Conservation (phyloP, 352 stramenopile species). For the Pythium aristosporum region DNA sequence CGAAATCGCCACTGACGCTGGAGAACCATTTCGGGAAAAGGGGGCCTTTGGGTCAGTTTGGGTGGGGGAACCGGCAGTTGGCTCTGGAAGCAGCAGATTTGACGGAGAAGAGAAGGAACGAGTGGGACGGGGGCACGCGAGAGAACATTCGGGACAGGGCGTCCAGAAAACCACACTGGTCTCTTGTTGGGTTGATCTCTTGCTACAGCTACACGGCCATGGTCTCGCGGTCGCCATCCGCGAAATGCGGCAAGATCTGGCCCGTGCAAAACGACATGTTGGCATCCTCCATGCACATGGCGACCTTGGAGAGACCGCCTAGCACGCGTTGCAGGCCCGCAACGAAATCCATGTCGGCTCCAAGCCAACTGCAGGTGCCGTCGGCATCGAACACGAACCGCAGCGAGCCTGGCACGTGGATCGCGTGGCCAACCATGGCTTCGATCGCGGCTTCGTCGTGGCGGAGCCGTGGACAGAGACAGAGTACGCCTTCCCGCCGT, state of each 20-base stretch:
- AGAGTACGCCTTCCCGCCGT: conserved; percentile 37
- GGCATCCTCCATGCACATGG: conserved; percentile 38
- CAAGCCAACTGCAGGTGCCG: conserved; percentile 51
- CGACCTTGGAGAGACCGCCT: conserved; percentile 46
- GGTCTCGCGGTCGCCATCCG: neutral
- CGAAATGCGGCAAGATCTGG: conserved; percentile 34
- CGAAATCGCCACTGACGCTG: conserved; percentile 11
- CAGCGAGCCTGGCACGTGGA: conserved; percentile 45
- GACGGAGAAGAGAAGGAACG: neutral
- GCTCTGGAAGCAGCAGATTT: neutral
- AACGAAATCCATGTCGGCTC: conserved; percentile 62
- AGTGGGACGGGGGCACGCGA: neutral
- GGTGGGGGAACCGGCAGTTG: conserved; percentile 6
- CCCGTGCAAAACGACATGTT: conserved; percentile 56
- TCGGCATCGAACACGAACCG: conserved; percentile 51
- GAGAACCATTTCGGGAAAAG: neutral
- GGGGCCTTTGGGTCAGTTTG: neutral
- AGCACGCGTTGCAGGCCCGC: conserved; percentile 38
- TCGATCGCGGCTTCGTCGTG: conserved; percentile 49
- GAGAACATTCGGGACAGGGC: neutral
- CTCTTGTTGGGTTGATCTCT: too few species aligned
- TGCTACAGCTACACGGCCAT: neutral
- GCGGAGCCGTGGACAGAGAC: conserved; percentile 43
- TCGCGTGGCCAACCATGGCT: conserved; percentile 37
- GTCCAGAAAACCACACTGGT: too few species aligned